A percentile compares a stretch with the other conserved stretches of the same genome.
These are phyloP conservation scores for Aegilops umbellulata DNA, from an alignment of 176 grass and related monocot species.

Conservation along the genomic window DNA sequence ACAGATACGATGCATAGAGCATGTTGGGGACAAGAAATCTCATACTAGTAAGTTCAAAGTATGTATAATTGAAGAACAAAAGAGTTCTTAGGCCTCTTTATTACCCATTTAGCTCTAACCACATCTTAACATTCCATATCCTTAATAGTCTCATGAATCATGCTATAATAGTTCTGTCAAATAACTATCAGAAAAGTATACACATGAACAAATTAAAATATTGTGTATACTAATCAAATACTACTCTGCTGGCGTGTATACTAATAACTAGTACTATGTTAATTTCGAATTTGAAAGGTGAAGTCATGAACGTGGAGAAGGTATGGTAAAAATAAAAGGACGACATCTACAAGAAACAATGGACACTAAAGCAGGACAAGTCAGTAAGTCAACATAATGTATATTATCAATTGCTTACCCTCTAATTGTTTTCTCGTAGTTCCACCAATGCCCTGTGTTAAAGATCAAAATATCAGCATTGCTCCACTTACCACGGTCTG, in stretches of 20 bases:
- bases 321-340: neutral
- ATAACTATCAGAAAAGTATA: neutral
- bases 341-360: neutral
- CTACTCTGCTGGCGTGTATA: neutral
- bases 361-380: neutral
- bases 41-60: neutral
- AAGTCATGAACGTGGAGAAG: neutral
- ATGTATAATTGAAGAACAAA: neutral
- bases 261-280: neutral
- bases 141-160: neutral
- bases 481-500: conserved; percentile 49
- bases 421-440: conserved; percentile 82
- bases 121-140: neutral
- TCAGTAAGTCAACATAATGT: conserved; percentile 2
- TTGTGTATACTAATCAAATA: neutral
- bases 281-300: neutral
- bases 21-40: neutral
- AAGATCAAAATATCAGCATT: conserved; percentile 83
- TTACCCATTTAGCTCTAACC: conserved; percentile 1
- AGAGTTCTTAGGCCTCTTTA: neutral
- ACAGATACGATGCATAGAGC: neutral
- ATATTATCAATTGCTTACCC: conserved; percentile 43
- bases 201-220: neutral
- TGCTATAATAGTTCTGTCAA: neutral
- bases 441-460: conserved; percentile 97